Conservation (phyloP, 2,329 filamentous ascomycete species). For the Grosmannia penicillata region DNA sequence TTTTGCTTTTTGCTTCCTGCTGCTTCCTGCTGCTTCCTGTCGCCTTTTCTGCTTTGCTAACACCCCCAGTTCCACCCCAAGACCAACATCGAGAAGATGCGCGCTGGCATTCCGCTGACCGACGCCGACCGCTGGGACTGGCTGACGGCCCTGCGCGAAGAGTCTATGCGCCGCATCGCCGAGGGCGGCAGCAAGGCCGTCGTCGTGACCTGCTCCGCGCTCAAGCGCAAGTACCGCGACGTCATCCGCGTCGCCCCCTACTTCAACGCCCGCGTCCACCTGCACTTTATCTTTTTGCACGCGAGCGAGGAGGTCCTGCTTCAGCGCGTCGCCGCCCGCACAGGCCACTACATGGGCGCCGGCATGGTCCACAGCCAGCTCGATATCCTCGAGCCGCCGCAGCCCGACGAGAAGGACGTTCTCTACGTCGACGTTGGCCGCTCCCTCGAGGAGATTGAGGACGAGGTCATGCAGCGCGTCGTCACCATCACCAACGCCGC, state of each 20-base stretch:
- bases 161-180: conserved; percentile 41
- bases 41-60: neutral
- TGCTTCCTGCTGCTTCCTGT: neutral
- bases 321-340: conserved; percentile 55
- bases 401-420: conserved; percentile 54
- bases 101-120: conserved; percentile 64
- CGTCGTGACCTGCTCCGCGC: conserved; percentile 89
- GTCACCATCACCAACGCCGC: neutral
- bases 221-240: conserved; percentile 95
- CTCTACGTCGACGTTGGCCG: conserved; percentile 55
- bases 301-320: conserved; percentile 64
- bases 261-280: conserved; percentile 53
- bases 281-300: conserved; percentile 88
- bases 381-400: conserved; percentile 70
- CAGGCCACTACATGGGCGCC: conserved; percentile 91
- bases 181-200: conserved; percentile 54
- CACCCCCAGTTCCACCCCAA: conserved; percentile 52
- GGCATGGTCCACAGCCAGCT: conserved; percentile 93
- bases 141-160: conserved; percentile 65
- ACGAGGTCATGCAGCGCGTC: conserved; percentile 42
- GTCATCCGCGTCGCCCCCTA: conserved; percentile 72
- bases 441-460: conserved; percentile 42
- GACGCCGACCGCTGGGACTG: conserved; percentile 97
- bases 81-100: conserved; percentile 86
- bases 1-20: conserved; percentile 4